Base-by-base conservation (phyloP, 176 grass and related monocot genomes). In the Zea mays region DNA sequence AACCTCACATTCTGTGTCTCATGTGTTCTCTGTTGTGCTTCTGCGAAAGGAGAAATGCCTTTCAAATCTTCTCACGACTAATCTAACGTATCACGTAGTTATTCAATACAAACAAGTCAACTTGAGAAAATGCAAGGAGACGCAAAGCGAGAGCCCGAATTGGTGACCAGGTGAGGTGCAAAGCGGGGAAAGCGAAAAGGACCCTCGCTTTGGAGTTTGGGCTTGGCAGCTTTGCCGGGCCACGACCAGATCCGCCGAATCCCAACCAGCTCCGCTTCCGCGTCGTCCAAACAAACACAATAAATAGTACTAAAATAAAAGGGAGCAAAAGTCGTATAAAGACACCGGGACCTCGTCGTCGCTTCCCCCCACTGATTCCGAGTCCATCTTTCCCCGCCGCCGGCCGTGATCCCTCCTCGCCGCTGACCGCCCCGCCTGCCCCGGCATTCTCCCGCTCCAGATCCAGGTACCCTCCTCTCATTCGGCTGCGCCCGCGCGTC, bases 271-370 rank as follows among this genome's bases (percentile, higher is more conserved):
- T 27, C 55, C 6, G 50, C 50, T 17, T 57, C 33, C 8, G 0
- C 8, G 1, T 10, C 35, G 36, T 74, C 16, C 17, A 51, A 49
- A 67, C 3, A 38, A 6, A 69, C 21, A 62, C 41, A 44, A 19
- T 60, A 11, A 10, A 5, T 9, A 3, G 7, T 50, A 35, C 5
- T 2, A 35, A 3, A 59, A 21, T 1, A 10, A 11, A 34, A 27
- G 43, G 36, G 17, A 82, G 36, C 49, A 83, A 83, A 83, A 47
- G 69, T 69, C 62, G 8, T 83, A 88, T 70, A 84, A 84, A 88
- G 73, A 8, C 45, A 38, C 74, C 69, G 80, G 51, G 55, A 57
- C 80, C 75, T 73, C 80, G 80, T 79, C 85, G 69, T 44, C 75
- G 54, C 80, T 50, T 67, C 49, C 78, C 21, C 50, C 60, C 64